Conservation (phyloP, 2,329 filamentous ascomycete species). For the Cladosporium sp. region DNA sequence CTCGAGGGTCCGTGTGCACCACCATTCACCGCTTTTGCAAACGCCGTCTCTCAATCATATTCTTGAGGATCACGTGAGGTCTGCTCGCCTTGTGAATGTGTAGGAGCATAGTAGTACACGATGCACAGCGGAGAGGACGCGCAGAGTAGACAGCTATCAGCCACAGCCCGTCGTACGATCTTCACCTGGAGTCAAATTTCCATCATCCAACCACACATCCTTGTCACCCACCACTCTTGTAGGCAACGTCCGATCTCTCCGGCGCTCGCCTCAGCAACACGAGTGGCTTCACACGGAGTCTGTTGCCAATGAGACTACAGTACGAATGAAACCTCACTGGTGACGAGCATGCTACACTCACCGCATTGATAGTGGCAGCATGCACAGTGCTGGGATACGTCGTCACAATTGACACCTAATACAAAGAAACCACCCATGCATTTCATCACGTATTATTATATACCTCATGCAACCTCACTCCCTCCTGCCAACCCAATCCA, state of each 20-base stretch:
- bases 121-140: neutral
- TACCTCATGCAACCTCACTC: neutral
- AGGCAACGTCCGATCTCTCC: neutral
- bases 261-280: slow-evolving; percentile 1
- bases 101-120: neutral
- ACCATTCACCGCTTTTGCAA: slow-evolving; percentile 22
- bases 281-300: neutral
- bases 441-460: neutral
- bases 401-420: too few relatives aligned
- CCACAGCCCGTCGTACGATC: neutral
- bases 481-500: neutral
- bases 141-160: neutral
- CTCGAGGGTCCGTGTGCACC: slow-evolving; percentile 30
- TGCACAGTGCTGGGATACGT: neutral
- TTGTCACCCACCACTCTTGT: neutral
- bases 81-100: neutral
- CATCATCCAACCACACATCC: neutral
- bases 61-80: neutral
- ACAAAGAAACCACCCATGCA: neutral
- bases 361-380: neutral
- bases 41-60: neutral
- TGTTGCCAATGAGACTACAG: neutral
- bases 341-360: neutral
- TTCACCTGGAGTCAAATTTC: neutral
- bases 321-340: neutral